Base-by-base conservation (phyloP, 1,139 yeast species). In the Zygosaccharomyces sapae region DNA sequence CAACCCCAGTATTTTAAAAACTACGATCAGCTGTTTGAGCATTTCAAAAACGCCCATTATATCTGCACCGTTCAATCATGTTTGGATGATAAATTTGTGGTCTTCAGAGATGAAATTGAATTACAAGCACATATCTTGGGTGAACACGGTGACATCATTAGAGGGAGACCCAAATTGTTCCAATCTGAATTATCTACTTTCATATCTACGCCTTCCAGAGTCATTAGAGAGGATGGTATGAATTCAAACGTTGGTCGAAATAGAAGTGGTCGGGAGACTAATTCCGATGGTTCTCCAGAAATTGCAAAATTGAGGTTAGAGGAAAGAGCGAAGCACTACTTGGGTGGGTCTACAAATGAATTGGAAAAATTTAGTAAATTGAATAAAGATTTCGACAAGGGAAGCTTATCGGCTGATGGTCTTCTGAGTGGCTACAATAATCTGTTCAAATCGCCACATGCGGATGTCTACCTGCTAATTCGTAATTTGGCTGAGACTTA, bases 51-150 rank as follows among this genome's bases (percentile, higher is more conserved):
- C 5, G 80, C 76, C 41, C 99, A 92, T 67, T 88, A 73, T 65
- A 81, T 83, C 10, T 92, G 99, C 67, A 74, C 76, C 34, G 85
- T 86, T n/a, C 86, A 80, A 40, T 62, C 77, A n/a, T 92, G 99
- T 68, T 69, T 90, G 44, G 97, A 90, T 48, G 81, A 86, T 63
- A 84, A 87, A 64, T 90, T 92, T 69, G 94, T 94, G 31, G 98
- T 92, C 1, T 92, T 92, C 62, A 77, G 83, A 27, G 92, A 89
- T 55, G 95, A 87, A 49, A 70, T 89, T 52, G 97, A 89, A 58
- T 71, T 92, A 45, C 83, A 87, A 44, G 94, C 95, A 1, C 98
- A 92, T 66, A 83, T 88, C 83, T 70, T 88, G 44, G 80, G 81
- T 55, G 92, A 85, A 54, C 98, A 92, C 66, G 84, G 90, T 3